phyloP scores from a whole-genome alignment of 371 early-diverging fungal species.

The Batrachochytrium dendrobatidis region DNA sequence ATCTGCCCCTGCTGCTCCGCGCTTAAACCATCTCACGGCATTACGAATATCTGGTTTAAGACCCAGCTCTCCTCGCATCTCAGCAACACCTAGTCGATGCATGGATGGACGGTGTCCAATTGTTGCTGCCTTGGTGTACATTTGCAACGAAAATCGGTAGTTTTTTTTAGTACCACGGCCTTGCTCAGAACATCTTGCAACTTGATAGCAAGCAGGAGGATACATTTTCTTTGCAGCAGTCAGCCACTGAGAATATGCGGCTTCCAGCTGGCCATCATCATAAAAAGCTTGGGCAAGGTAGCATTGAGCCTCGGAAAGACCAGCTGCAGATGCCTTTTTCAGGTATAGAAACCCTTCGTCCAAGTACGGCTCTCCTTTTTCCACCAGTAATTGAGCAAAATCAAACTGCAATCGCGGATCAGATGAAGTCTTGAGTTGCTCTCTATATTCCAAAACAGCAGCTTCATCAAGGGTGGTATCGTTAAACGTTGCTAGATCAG shows the following conservation, averaged over 20 bases:
- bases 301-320: constrained; percentile 67
- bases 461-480: no score
- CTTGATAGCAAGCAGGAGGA: constrained; percentile 15
- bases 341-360: constrained; percentile 48
- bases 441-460: background rate
- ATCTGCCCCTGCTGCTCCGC: constrained; percentile 56
- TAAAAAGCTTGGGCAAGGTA: constrained; percentile 72
- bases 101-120: constrained; percentile 21
- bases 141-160: constrained; percentile 10
- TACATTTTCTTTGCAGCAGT: constrained; percentile 20
- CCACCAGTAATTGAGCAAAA: constrained; percentile 29
- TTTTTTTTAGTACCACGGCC: constrained; percentile 18
- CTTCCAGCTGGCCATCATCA: constrained; percentile 49
- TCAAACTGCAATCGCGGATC: constrained; percentile 24
- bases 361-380: constrained; percentile 15
- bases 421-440: background rate
- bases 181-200: constrained; percentile 14
- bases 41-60: constrained; percentile 52
- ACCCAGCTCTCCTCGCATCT: constrained; percentile 64
- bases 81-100: constrained; percentile 40
- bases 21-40: constrained; percentile 72
- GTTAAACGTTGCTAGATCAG: no score
- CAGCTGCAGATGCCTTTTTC: constrained; percentile 49
- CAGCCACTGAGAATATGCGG: constrained; percentile 17
- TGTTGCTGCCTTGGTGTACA: constrained; percentile 24